Base-by-base conservation (phyloP, 257 asterid genomes). In the Forsythia viridissima region DNA sequence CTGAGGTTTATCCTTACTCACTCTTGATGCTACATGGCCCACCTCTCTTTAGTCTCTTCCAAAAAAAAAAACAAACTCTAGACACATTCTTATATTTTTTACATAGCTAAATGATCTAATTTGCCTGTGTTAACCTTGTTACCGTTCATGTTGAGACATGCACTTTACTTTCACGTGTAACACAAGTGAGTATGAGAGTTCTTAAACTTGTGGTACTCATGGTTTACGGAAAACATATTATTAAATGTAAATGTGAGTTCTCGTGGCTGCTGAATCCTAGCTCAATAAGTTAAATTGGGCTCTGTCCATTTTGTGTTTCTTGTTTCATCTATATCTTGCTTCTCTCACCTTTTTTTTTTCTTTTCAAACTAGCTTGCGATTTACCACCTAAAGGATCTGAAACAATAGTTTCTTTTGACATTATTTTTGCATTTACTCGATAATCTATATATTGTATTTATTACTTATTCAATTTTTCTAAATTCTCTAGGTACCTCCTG, bases 401-500 rank as follows among this genome's bases (percentile, higher is more conserved):
- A 51, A 3, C 9, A 18, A n/a, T 55, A n/a, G 3, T 55, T 55
- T 55, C 3, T 55, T n/a, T 2, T 18, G 65, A 55, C 18, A n/a
- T 15, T 55, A 55, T n/a, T 18, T 13, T 55, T 5, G 30, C 8
- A 55, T 18, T 18, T n/a, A 18, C 6, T 18, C 18, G 30, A 18
- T 16, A 55, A 55, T 55, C 30, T 15, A n/a, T 55, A 0, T 18
- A 51, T 8, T 8, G 5, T 65, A 57, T 77, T 40, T 12, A 36
- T 73, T 71, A 40, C 24, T 70, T 57, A 69, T 55, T 48, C 5
- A 0, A 57, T 40, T 5, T 59, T 34, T 52, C 44, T 76, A 52
- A 81, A 41, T 57, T 72, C 1, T 75, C 72, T 74, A 95, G 98
- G 98, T 95, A 71, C 84, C 97, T 78, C 98, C 98, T 4, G 78